These are phyloP conservation scores for Suillus bovinus DNA, from an alignment of 768 basidiomycete species.

Conservation along the genomic window DNA sequence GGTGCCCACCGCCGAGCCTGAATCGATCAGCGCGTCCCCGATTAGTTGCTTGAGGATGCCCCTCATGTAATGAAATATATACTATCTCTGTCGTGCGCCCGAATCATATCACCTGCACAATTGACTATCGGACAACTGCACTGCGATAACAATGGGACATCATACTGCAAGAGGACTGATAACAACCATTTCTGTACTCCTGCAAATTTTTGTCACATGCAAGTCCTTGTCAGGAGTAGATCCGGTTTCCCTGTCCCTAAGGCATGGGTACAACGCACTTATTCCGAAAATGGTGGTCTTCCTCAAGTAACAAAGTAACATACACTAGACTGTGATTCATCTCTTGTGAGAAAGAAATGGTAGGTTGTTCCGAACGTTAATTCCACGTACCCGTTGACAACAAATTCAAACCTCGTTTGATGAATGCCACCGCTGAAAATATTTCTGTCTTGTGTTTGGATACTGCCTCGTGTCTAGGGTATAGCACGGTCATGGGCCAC, in stretches of 20 bases:
- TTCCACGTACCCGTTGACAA: not conserved
- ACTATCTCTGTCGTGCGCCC: not conserved
- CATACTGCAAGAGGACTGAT: not conserved
- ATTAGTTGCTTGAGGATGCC: not conserved
- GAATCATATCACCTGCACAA: not conserved
- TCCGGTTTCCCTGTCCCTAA: not conserved
- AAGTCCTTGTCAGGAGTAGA: not conserved
- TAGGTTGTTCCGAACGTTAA: not conserved
- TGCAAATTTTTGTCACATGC: not conserved
- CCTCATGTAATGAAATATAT: not conserved
- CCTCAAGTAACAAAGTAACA: not conserved
- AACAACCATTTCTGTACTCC: not conserved
- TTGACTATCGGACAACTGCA: not conserved
- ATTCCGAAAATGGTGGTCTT: not conserved
- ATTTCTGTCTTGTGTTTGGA: not conserved
- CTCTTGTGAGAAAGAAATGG: not conserved
- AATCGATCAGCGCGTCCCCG: not conserved
- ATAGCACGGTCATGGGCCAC: too few species aligned
- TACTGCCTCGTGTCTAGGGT: not conserved
- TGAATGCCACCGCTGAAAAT: not conserved
- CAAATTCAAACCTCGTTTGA: not conserved
- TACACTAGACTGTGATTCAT: not conserved
- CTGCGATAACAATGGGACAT: not conserved
- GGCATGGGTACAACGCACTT: not conserved
- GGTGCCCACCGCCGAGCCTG: not conserved